Evolutionary conservation across 768 basidiomycete species (phyloP).

Genomic region (Tricholomella constricta): DNA sequence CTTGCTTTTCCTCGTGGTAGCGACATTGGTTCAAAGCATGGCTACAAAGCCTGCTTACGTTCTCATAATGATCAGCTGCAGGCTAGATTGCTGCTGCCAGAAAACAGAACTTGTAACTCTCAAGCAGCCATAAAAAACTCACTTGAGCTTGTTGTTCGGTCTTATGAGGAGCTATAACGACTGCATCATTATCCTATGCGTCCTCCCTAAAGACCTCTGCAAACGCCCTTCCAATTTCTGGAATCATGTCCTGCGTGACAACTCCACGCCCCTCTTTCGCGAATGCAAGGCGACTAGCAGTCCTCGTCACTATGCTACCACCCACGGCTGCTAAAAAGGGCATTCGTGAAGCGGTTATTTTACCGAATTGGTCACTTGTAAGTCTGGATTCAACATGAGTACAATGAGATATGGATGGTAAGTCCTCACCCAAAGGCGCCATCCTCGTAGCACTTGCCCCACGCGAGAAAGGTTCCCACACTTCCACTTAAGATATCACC

Average conservation of each 20-base stretch:
- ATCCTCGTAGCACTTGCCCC: constrained; percentile 92
- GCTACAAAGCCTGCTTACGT: too few species aligned
- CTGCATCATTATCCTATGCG: too few species aligned
- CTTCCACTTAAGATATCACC: constrained; percentile 91
- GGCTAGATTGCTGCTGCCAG: too few species aligned
- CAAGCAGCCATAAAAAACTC: too few species aligned
- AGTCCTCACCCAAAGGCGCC: constrained; percentile 73
- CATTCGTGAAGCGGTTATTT: constrained; percentile 60
- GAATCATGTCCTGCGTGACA: constrained; percentile 79
- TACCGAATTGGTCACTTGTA: constrained; percentile 1
- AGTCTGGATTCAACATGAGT: background rate
- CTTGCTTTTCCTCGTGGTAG: too few species aligned
- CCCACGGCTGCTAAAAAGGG: constrained; percentile 85
- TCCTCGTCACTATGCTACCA: constrained; percentile 87
- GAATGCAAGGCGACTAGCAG: constrained; percentile 78
- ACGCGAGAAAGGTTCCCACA: constrained; percentile 89
- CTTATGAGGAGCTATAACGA: too few species aligned
- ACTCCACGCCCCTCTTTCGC: constrained; percentile 74
- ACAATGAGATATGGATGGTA: background rate
- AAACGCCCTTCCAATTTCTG: constrained; percentile 69
- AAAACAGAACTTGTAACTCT: too few species aligned
- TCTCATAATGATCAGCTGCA: too few species aligned
- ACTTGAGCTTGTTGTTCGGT: too few species aligned
- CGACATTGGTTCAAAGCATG: too few species aligned
- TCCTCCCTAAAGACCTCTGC: constrained; percentile 67